Evolutionary conservation across 2,329 filamentous ascomycete species (phyloP).

Genomic region (Trichoderma atroviride): DNA sequence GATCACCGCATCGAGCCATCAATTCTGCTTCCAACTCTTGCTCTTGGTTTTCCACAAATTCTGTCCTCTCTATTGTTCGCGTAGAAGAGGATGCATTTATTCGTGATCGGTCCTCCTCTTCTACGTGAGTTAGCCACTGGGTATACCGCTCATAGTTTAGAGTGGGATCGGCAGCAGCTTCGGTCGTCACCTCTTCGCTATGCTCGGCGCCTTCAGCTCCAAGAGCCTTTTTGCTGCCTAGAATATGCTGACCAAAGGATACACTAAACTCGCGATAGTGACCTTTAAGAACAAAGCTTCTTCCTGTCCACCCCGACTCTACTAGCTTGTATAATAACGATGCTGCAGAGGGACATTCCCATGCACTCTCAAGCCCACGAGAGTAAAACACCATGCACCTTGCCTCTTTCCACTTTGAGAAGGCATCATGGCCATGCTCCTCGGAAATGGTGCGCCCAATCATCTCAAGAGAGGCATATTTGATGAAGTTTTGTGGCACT

Average conservation of each 20-base stretch:
- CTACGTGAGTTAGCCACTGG: constrained; percentile 49
- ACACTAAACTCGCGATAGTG: constrained; percentile 59
- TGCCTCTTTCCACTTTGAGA: constrained; percentile 51
- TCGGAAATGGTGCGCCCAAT: constrained; percentile 54
- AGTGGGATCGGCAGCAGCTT: constrained; percentile 26
- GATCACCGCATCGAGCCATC: constrained; percentile 46
- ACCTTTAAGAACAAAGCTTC: constrained; percentile 58
- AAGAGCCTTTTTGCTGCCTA: constrained; percentile 46
- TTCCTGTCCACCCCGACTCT: constrained; percentile 52
- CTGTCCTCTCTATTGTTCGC: constrained; percentile 45
- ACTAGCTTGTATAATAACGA: constrained; percentile 50
- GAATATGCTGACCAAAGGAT: constrained; percentile 56
- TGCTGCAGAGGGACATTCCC: constrained; percentile 55
- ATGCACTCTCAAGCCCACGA: constrained; percentile 51
- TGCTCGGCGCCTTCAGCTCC: constrained; percentile 43
- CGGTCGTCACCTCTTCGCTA: neutral
- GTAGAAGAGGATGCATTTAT: constrained; percentile 44
- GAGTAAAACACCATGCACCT: constrained; percentile 58
- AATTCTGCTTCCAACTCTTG: constrained; percentile 54
- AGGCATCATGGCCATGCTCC: constrained; percentile 50
- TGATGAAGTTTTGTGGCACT: constrained; percentile 52
- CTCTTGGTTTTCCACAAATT: constrained; percentile 50
- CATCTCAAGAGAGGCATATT: constrained; percentile 52
- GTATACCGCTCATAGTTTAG: constrained; percentile 46
- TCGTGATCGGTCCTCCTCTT: constrained; percentile 46